phyloP scores from a whole-genome alignment of 2,329 filamentous ascomycete species.

The Tolypocladium ophioglossoides region DNA sequence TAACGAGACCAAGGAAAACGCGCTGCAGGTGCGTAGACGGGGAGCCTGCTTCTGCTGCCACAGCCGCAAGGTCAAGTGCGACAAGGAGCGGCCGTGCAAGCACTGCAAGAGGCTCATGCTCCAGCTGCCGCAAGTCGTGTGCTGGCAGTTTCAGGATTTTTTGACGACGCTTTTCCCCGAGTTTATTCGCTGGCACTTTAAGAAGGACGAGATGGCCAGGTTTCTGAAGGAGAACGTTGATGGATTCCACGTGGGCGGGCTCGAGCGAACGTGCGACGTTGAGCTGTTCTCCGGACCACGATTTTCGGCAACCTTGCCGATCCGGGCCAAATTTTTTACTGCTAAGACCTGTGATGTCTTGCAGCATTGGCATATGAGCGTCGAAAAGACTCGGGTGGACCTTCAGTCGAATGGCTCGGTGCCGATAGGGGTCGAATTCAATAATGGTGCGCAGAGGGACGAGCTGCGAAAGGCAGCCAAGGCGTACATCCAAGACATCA shows the following conservation, averaged over 20 bases:
- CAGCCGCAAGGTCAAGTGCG: conserved; percentile 48
- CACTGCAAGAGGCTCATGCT: conserved; percentile 43
- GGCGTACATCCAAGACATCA: conserved; percentile 38
- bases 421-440: conserved; percentile 39
- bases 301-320: conserved; percentile 33
- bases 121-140: conserved; percentile 41
- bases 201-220: conserved; percentile 34
- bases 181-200: conserved; percentile 40
- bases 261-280: conserved; percentile 29
- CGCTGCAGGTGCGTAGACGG: conserved; percentile 40
- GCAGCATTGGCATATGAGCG: conserved; percentile 39
- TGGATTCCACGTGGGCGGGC: conserved; percentile 29
- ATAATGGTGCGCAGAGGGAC: conserved; percentile 29
- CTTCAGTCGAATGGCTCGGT: conserved; percentile 31
- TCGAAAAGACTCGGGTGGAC: conserved; percentile 24
- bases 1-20: conserved; percentile 42
- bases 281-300: conserved; percentile 36
- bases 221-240: conserved; percentile 41
- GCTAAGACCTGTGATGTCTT: conserved; percentile 35
- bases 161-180: conserved; percentile 39
- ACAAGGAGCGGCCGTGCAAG: conserved; percentile 43
- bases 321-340: conserved; percentile 42
- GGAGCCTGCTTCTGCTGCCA: conserved; percentile 52
- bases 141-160: conserved; percentile 50
- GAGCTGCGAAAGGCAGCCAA: conserved; percentile 34